Evolutionary conservation across 331 rosid genomes (phyloP).

Genomic region (Pyracantha coccinea): DNA sequence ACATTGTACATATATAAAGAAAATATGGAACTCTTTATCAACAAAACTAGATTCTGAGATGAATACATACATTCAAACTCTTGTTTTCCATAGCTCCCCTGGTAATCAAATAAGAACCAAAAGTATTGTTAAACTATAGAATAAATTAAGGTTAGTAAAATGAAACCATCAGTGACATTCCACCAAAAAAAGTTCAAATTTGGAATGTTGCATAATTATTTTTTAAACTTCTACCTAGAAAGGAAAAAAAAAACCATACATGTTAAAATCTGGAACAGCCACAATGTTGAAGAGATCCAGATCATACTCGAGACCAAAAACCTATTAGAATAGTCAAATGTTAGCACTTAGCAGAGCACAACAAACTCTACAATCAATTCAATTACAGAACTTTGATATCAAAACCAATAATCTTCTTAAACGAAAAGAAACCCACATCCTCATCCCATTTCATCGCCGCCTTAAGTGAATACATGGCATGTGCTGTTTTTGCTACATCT

Average conservation of each 20-base stretch:
- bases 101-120: constrained; percentile 28
- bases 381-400: constrained; percentile 1
- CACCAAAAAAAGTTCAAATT: not conserved
- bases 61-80: constrained; percentile 76
- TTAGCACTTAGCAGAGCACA: constrained; percentile 10
- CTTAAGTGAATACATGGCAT: constrained; percentile 91
- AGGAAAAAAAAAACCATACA: constrained; percentile 35
- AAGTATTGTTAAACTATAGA: not conserved
- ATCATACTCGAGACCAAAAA: constrained; percentile 95
- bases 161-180: not conserved
- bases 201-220: not conserved
- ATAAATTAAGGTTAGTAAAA: not conserved
- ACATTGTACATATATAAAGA: too few relatives aligned
- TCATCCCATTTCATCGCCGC: constrained; percentile 99
- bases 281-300: constrained; percentile 96
- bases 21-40: not conserved
- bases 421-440: constrained; percentile 56
- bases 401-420: constrained; percentile 6
- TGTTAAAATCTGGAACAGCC: constrained; percentile 98
- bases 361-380: constrained; percentile 11
- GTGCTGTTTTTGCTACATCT: constrained; percentile 84
- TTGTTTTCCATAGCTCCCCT: constrained; percentile 99
- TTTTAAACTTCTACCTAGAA: not conserved
- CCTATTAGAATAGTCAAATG: constrained; percentile 44
- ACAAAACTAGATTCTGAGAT: not conserved